phyloP scores from a whole-genome alignment of 2,329 filamentous ascomycete species.

The Talaromyces sp. region DNA sequence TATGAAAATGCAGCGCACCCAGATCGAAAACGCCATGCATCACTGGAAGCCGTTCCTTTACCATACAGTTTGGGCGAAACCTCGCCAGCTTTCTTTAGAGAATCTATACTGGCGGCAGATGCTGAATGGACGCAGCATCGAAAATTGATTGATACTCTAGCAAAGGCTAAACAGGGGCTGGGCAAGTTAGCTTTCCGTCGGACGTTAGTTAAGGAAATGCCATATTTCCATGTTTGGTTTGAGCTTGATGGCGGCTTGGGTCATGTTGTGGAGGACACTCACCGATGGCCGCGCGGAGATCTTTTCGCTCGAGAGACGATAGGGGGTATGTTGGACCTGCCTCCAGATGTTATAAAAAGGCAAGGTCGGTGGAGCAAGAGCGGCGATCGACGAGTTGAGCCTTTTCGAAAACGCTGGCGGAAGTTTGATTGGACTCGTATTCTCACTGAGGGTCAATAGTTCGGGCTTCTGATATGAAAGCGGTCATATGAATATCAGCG shows the following conservation, averaged over 20 bases:
- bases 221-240: conserved; percentile 98
- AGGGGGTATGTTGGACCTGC: conserved; percentile 83
- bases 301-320: conserved; percentile 88
- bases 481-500: no score
- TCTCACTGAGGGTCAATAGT: conserved; percentile 45
- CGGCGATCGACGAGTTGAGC: conserved; percentile 62
- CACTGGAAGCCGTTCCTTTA: conserved; percentile 78
- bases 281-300: conserved; percentile 83
- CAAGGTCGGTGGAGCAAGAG: conserved; percentile 78
- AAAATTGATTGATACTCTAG: conserved; percentile 82
- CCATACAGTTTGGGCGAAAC: conserved; percentile 88
- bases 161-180: conserved; percentile 54
- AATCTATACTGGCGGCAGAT: conserved; percentile 82
- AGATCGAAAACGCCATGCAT: conserved; percentile 72
- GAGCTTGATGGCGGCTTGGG: conserved; percentile 84
- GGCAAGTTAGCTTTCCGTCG: conserved; percentile 78
- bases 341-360: conserved; percentile 76
- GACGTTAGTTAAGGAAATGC: conserved; percentile 87
- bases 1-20: conserved; percentile 93
- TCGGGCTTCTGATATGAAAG: no score
- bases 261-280: conserved; percentile 82
- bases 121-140: conserved; percentile 95
- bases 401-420: conserved; percentile 77
- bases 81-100: conserved; percentile 89
- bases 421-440: conserved; percentile 86